Conservation (phyloP, 2,329 filamentous ascomycete species). For the Mariannaea sp. region DNA sequence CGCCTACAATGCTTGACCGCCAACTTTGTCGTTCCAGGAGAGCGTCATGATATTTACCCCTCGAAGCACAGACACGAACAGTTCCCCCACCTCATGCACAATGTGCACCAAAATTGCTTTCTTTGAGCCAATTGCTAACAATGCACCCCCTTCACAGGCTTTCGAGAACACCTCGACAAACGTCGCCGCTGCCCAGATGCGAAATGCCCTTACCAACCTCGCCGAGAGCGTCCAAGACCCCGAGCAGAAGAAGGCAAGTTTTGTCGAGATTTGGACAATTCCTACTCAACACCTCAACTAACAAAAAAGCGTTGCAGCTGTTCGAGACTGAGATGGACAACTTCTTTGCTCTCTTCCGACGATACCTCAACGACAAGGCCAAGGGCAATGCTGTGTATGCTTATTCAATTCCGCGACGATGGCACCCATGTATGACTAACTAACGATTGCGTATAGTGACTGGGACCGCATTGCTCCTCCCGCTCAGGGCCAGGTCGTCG, state of each 20-base stretch:
- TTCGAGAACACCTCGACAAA: constrained; percentile 99
- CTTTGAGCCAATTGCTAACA: constrained; percentile 34
- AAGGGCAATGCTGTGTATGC: constrained; percentile 88
- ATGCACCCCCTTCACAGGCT: constrained; percentile 65
- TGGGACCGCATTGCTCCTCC: constrained; percentile 97
- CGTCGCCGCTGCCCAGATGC: constrained; percentile 98
- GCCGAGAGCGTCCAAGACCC: constrained; percentile 87
- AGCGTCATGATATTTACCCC: background rate
- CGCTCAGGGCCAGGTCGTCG: constrained; percentile 89
- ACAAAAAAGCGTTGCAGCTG: constrained; percentile 57
- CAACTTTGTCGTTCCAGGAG: background rate
- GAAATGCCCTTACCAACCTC: constrained; percentile 92
- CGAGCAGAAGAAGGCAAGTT: constrained; percentile 78
- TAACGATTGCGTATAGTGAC: constrained; percentile 63
- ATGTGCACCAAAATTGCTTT: background rate
- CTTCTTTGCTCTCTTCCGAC: constrained; percentile 98
- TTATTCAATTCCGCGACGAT: constrained; percentile 12
- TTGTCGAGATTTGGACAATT: background rate
- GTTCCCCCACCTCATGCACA: background rate
- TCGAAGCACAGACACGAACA: background rate
- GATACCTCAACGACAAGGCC: constrained; percentile 98
- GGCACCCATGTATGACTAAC: constrained; percentile 10
- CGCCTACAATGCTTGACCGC: constrained; percentile 8
- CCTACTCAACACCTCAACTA: constrained; percentile 6
- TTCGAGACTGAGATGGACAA: constrained; percentile 99